A percentile compares a stretch with the other conserved stretches of the same genome.
phyloP scores from a whole-genome alignment of 139 green algal species.

The Chlorella sp. region DNA sequence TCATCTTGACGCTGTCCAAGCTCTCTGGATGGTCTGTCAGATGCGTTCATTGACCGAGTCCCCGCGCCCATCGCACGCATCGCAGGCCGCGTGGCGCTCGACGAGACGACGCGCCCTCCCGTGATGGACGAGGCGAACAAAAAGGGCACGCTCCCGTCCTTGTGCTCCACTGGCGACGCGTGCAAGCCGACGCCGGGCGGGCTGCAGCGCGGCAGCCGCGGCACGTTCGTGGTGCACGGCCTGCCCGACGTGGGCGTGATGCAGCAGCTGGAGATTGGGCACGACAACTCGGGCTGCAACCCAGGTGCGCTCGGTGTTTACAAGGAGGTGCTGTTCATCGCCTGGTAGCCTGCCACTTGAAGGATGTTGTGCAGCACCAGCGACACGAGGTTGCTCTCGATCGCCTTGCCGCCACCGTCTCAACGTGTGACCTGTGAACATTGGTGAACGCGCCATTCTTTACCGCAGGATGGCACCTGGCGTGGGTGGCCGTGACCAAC shows the following conservation, averaged over 20 bases:
- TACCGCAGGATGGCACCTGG: conserved; percentile 45
- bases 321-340: no score
- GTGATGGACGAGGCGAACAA: background rate
- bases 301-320: no score
- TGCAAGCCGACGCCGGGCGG: background rate
- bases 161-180: background rate
- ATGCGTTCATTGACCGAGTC: no score
- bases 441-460: background rate
- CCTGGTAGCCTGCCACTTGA: no score
- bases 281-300: conserved; percentile 11
- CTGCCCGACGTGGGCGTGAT: conserved; percentile 45
- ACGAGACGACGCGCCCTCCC: background rate
- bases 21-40: no score
- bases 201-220: conserved; percentile 9
- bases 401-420: no score
- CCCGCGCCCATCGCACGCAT: no score
- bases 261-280: conserved; percentile 33
- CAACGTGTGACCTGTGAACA: background rate
- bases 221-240: conserved; percentile 35
- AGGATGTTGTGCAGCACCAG: no score
- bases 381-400: no score
- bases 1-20: no score
- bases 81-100: background rate
- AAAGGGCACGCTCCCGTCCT: conserved; percentile 11
- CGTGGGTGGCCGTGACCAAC: conserved; percentile 48